Percentiles rank a stretch among this genome's conserved stretches.
Conservation (phyloP, 129 eudicot species). For the Flaveria trinervia region DNA sequence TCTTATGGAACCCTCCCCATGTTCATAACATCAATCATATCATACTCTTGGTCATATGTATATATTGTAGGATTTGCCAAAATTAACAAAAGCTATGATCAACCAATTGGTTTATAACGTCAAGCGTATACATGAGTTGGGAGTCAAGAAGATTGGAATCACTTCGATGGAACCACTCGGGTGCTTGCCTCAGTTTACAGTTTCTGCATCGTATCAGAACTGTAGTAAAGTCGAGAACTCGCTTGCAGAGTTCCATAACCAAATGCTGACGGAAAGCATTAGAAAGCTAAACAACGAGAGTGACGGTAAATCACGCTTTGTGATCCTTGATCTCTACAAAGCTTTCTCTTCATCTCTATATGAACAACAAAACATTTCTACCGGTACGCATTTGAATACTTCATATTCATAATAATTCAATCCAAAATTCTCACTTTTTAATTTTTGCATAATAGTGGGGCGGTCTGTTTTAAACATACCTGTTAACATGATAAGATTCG, state of each 20-base stretch:
- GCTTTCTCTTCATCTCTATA: slow-evolving; percentile 53
- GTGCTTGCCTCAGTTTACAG: slow-evolving; percentile 59
- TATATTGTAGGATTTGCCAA: slow-evolving; percentile 37
- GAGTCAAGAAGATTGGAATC: slow-evolving; percentile 55
- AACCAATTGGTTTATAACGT: slow-evolving; percentile 48
- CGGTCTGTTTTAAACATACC: too few species aligned
- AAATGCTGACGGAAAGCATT: slow-evolving; percentile 41
- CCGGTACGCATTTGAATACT: slow-evolving; percentile 32
- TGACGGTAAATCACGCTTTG: slow-evolving; percentile 28
- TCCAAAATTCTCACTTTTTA: background rate
- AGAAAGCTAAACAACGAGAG: slow-evolving; percentile 40
- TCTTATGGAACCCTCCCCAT: too few species aligned
- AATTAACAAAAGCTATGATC: slow-evolving; percentile 47
- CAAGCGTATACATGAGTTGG: slow-evolving; percentile 48
- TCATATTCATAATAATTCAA: background rate
- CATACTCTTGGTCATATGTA: background rate
- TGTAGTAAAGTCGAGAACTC: slow-evolving; percentile 50
- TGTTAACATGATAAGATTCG: too few species aligned
- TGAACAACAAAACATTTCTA: slow-evolving; percentile 18
- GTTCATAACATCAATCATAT: background rate
- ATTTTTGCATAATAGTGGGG: too few species aligned
- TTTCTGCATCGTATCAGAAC: slow-evolving; percentile 33
- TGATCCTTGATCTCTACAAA: slow-evolving; percentile 53
- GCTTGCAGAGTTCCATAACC: slow-evolving; percentile 47
- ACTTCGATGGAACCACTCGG: slow-evolving; percentile 64